Conservation (phyloP, 441 rosid species). For the Aleurites moluccanus region DNA sequence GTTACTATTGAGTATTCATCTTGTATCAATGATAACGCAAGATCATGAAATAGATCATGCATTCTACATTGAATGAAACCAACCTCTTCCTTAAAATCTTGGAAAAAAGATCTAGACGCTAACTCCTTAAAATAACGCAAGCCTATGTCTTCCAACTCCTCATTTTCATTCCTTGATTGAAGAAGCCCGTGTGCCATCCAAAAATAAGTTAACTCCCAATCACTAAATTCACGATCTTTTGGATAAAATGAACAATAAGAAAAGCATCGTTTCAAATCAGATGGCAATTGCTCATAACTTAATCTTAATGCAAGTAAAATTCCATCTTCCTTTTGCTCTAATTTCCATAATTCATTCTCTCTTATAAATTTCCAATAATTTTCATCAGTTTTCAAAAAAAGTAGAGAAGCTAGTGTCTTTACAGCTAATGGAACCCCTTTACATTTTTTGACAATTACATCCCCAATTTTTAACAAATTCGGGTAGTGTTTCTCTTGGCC, state of each 20-base stretch:
- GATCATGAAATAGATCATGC: not conserved
- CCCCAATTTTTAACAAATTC: not conserved
- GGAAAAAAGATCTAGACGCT: not conserved
- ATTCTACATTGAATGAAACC: not conserved
- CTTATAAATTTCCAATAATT: not conserved
- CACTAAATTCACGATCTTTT: not conserved
- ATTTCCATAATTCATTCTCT: not conserved
- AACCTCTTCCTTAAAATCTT: not conserved
- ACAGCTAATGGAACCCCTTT: constrained; percentile 28
- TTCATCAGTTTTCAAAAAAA: not conserved
- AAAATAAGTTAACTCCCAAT: not conserved
- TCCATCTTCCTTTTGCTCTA: not conserved
- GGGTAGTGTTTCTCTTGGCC: not conserved
- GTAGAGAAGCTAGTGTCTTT: not conserved
- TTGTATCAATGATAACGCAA: not conserved
- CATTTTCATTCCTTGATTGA: not conserved
- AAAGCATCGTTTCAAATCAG: constrained; percentile 26
- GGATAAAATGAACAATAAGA: constrained; percentile 31
- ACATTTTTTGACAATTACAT: constrained; percentile 24
- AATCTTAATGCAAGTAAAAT: not conserved
- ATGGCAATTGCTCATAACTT: constrained; percentile 4
- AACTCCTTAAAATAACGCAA: not conserved
- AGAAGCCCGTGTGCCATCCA: not conserved
- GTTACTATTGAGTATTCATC: not conserved
- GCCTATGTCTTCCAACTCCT: not conserved